Evolutionary conservation across 108 stramenopile genomes (phyloP), one percentile per base, ranked within the genome.

Genomic region (Cyclotella kingstonii): DNA sequence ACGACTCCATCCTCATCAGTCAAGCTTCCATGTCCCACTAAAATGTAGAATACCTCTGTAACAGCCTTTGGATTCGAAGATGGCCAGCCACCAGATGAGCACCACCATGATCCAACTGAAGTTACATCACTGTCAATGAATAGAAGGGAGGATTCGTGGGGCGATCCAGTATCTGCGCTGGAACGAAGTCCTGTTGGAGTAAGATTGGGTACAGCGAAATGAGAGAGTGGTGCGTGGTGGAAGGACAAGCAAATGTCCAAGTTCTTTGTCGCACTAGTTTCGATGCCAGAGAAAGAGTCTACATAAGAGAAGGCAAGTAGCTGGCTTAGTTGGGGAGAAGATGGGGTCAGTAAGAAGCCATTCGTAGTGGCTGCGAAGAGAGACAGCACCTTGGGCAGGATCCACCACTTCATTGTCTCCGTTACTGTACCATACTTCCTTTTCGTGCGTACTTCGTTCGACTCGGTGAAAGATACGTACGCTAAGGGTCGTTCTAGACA

Each of bases 21-120:
- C 54, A 85, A 54, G 51, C 64, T 67, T 43, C 84, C 87, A 18
- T 73, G 71, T 45, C 87, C 87, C 10, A 46, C 40, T n/a, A 83
- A 61, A 19, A 88, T 79, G 66, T 66, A 73, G 56, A 88, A 88
- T 9, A 83, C 54, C 77, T 88, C 87, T 8, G 87, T 88, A 14
- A 60, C 57, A 0, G 73, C 62, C 41, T 77, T 72, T 30, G 28
- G 66, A 9, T 68, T 72, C 38, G 78, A 78, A 0, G 72, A 70
- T 28, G 75, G 80, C 87, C 87, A 88, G 8, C 87, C 87, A 44
- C 87, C 87, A 11, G 64, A 68, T 33, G 76, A 39, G 58, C 86
- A 88, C 21, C 44, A 83, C 86, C 86, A 88, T 9, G 80, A 34
- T 49, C 86, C 86, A n/a, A 60, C 54, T 14, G 27, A 29, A 3